A percentile compares a stretch with the other conserved stretches of the same genome.
phyloP scores from a whole-genome alignment of 2,329 filamentous ascomycete genomes.

The Thermothelomyces thermophilus region DNA sequence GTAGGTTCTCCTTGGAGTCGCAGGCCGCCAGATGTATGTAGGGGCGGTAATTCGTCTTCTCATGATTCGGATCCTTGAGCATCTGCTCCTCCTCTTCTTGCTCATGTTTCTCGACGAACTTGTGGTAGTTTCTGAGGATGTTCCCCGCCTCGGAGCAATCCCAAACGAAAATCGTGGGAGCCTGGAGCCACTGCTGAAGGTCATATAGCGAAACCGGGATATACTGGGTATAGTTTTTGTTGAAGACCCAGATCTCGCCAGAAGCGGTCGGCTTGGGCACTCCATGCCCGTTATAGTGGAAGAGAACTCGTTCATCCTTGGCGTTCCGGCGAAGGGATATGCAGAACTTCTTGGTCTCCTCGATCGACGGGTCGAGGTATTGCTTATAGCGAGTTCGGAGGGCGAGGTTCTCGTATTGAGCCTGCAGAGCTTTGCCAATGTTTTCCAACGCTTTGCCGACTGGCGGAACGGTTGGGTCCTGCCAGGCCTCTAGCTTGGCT shows the following conservation, averaged over 20 bases:
- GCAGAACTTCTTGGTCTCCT: slow-evolving; percentile 96
- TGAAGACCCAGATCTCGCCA: slow-evolving; percentile 99
- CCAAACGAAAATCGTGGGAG: slow-evolving; percentile 93
- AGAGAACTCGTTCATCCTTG: slow-evolving; percentile 91
- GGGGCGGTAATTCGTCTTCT: slow-evolving; percentile 62
- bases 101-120: slow-evolving; percentile 92
- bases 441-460: slow-evolving; percentile 83
- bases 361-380: slow-evolving; percentile 90
- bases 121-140: slow-evolving; percentile 89
- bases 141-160: slow-evolving; percentile 96
- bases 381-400: slow-evolving; percentile 97
- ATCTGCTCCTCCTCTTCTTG: slow-evolving; percentile 74
- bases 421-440: slow-evolving; percentile 92
- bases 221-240: slow-evolving; percentile 97
- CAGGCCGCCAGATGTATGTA: slow-evolving; percentile 91
- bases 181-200: slow-evolving; percentile 89
- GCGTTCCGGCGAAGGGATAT: slow-evolving; percentile 83
- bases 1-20: slow-evolving; percentile 81
- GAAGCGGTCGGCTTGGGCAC: slow-evolving; percentile 93
- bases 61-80: slow-evolving; percentile 73
- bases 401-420: slow-evolving; percentile 92
- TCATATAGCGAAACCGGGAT: slow-evolving; percentile 96
- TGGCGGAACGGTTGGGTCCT: slow-evolving; percentile 76
- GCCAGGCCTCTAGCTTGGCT: slow-evolving; percentile 93
- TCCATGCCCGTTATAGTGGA: slow-evolving; percentile 98